These are phyloP conservation scores for Salmacisia buchloeana DNA, from an alignment of 1,284 basidiomycete genomes.

Conservation along the genomic window DNA sequence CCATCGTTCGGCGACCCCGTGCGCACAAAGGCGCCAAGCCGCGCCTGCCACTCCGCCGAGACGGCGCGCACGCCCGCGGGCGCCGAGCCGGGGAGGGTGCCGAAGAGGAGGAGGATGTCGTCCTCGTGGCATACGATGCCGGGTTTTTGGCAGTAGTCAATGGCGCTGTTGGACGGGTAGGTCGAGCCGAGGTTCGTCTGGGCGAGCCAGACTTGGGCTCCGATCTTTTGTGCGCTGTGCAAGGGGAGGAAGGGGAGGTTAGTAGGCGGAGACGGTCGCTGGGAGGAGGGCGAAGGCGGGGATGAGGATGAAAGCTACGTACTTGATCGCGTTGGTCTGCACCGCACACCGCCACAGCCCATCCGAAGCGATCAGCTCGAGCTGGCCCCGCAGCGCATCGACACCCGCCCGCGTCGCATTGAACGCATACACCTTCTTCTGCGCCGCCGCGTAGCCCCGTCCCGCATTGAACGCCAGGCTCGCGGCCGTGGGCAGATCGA, in stretches of 20 bases:
- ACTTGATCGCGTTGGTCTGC: slow-evolving; percentile 25
- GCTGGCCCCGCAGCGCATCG: slow-evolving; percentile 22
- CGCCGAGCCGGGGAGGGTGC: slow-evolving; percentile 10
- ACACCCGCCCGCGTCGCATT: neutral
- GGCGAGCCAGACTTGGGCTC: slow-evolving; percentile 19
- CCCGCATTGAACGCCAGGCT: slow-evolving; percentile 24
- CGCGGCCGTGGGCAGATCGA: slow-evolving; percentile 10
- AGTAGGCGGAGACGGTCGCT: too few relatives aligned
- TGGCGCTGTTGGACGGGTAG: slow-evolving; percentile 25
- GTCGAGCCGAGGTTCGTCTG: slow-evolving; percentile 21
- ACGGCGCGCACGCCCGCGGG: slow-evolving; percentile 5
- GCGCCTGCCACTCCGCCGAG: slow-evolving; percentile 23
- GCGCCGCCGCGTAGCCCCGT: slow-evolving; percentile 9
- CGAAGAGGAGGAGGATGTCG: slow-evolving; percentile 35
- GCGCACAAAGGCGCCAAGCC: slow-evolving; percentile 24
- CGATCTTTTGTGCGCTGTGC: slow-evolving; percentile 1
- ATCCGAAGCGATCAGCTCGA: slow-evolving; percentile 27
- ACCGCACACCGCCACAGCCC: slow-evolving; percentile 31
- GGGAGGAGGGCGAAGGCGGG: neutral
- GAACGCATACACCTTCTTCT: neutral
- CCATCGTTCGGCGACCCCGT: slow-evolving; percentile 25
- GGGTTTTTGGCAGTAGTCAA: slow-evolving; percentile 24
- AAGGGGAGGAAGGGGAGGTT: neutral
- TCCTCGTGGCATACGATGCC: slow-evolving; percentile 38
- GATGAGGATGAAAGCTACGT: neutral